Percentiles rank a stretch among this genome's conserved stretches.
These are phyloP conservation scores for Paratinospora sagittata DNA, from an alignment of 164 flowering plant species.

Conservation along the genomic window DNA sequence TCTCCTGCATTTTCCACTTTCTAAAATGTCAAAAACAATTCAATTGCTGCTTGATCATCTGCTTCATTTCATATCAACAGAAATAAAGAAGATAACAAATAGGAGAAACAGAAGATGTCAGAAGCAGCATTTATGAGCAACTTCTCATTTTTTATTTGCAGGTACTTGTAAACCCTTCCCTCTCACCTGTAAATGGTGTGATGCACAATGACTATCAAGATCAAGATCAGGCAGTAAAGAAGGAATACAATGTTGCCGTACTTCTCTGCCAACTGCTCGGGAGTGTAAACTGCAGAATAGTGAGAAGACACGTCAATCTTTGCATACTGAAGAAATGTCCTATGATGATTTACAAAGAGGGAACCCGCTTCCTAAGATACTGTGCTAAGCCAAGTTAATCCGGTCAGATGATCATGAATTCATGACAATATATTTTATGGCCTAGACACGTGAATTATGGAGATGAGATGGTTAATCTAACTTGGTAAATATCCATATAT, in stretches of 20 bases:
- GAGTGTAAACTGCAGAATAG: slow-evolving; percentile 71
- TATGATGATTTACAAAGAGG: neutral
- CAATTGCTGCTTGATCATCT: neutral
- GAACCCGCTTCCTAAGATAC: neutral
- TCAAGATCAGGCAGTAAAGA: slow-evolving; percentile 64
- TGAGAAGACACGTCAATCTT: slow-evolving; percentile 2
- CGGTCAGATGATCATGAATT: neutral
- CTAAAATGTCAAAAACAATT: slow-evolving; percentile 1
- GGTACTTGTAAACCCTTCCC: neutral
- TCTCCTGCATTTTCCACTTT: slow-evolving; percentile 46
- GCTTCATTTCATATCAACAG: neutral
- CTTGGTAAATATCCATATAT: neutral
- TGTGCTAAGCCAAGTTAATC: neutral
- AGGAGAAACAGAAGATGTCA: neutral
- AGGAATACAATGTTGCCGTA: slow-evolving; percentile 77
- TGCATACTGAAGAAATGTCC: neutral
- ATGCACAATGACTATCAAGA: slow-evolving; percentile 54
- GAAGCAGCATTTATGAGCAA: neutral
- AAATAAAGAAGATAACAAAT: neutral
- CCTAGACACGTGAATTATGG: neutral
- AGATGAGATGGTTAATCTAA: slow-evolving; percentile 1
- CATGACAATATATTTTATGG: neutral
- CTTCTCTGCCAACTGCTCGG: slow-evolving; percentile 94
- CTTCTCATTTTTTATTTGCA: neutral
- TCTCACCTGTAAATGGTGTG: slow-evolving; percentile 72